phyloP scores from a whole-genome alignment of 2,329 filamentous ascomycete genomes.

The Calonectria montana region DNA sequence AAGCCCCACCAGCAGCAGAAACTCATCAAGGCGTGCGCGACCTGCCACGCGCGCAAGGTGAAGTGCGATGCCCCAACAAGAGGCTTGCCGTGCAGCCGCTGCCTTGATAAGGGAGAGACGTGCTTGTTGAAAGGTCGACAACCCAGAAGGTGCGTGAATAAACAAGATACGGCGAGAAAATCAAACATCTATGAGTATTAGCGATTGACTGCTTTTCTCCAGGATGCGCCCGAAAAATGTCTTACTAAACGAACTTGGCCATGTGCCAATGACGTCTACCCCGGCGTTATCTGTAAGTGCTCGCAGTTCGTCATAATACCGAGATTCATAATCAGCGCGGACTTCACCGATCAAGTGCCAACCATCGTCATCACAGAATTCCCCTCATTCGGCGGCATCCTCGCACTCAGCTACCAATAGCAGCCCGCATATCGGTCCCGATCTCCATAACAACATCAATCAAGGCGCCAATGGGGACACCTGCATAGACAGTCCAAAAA shows the following conservation, averaged over 20 bases:
- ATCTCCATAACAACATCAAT: not conserved
- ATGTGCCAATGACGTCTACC: not conserved
- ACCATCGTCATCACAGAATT: not conserved
- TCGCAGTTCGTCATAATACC: not conserved
- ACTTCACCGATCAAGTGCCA: not conserved
- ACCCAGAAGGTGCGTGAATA: slow-evolving; percentile 6
- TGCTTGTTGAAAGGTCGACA: slow-evolving; percentile 10
- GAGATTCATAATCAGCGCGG: not conserved
- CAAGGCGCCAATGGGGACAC: not conserved
- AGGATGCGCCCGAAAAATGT: not conserved
- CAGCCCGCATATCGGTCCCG: not conserved
- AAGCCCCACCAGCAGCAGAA: not conserved
- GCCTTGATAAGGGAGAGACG: slow-evolving; percentile 2
- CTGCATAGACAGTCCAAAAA: not conserved
- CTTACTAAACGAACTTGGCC: not conserved
- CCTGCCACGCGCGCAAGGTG: slow-evolving; percentile 14
- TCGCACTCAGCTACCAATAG: not conserved
- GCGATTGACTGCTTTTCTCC: not conserved
- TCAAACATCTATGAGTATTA: not conserved
- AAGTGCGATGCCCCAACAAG: slow-evolving; percentile 10
- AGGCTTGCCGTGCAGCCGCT: slow-evolving; percentile 12
- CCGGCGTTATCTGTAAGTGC: not conserved
- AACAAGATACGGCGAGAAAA: not conserved
- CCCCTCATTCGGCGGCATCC: not conserved
- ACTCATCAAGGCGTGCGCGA: slow-evolving; percentile 8